Evolutionary conservation across 768 basidiomycete species (phyloP).

Genomic region (Boletus reticuloceps): DNA sequence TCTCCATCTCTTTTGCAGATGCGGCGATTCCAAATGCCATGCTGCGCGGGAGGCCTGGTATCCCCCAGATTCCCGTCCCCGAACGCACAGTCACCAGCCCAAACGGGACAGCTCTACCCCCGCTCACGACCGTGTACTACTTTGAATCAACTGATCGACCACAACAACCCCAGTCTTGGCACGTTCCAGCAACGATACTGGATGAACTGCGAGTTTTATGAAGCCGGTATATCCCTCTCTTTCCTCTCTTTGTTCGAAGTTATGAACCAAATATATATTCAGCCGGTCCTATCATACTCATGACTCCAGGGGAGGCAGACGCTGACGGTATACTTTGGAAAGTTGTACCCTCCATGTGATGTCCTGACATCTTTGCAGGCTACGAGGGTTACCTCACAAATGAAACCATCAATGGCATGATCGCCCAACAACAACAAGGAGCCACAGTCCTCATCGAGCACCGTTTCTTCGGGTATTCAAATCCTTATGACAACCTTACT

Average conservation of each 20-base stretch:
- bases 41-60: conserved; percentile 14
- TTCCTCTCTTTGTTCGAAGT: not conserved
- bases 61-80: conserved; percentile 13
- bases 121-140: conserved; percentile 27
- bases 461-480: conserved; percentile 74
- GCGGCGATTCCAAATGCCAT: conserved; percentile 22
- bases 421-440: conserved; percentile 65
- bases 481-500: conserved; percentile 60
- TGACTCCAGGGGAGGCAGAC: conserved; percentile 64
- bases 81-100: conserved; percentile 10
- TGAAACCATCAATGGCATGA: conserved; percentile 56
- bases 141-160: conserved; percentile 40
- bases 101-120: conserved; percentile 26
- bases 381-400: conserved; percentile 61
- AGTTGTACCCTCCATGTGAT: not conserved
- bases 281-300: conserved; percentile 28
- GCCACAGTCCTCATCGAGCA: conserved; percentile 67
- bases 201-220: conserved; percentile 64
- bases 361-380: conserved; percentile 7
- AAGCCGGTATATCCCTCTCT: conserved; percentile 37
- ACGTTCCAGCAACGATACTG: conserved; percentile 79
- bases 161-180: conserved; percentile 58
- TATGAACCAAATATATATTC: not conserved
- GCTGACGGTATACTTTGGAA: conserved; percentile 36
- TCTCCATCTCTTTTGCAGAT: conserved; percentile 11